Evolutionary conservation across 148 eudicot genomes (phyloP).

Genomic region (Fallopia convolvulus): DNA sequence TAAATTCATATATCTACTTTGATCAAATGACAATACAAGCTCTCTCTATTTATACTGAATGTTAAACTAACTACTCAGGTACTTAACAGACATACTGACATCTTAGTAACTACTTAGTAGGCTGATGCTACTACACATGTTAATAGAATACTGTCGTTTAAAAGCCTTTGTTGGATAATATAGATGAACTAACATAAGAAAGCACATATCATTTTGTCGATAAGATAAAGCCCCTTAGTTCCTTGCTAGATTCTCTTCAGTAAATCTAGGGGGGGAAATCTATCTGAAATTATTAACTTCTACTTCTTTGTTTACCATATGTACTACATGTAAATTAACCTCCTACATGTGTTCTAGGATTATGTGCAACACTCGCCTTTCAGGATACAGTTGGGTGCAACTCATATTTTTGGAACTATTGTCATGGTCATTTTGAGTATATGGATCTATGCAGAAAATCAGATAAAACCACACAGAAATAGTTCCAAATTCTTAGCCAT

Average conservation of each 20-base stretch:
- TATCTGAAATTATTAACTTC: not conserved
- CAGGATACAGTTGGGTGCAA: not conserved
- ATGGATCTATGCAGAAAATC: not conserved
- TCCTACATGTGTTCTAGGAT: not conserved
- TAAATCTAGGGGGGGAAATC: not conserved
- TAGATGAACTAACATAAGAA: not conserved
- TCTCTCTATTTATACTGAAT: too few species aligned
- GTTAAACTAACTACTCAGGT: too few species aligned
- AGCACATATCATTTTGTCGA: not conserved
- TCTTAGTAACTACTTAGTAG: too few species aligned
- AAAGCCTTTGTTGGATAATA: not conserved
- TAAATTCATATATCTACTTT: too few species aligned
- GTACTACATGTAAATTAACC: not conserved
- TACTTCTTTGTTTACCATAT: not conserved
- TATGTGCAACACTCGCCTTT: not conserved
- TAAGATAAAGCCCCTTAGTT: not conserved
- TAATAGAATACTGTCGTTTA: not conserved
- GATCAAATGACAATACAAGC: too few species aligned
- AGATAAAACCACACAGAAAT: not conserved
- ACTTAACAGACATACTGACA: too few species aligned
- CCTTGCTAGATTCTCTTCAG: not conserved
- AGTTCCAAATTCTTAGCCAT: not conserved
- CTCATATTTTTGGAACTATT: not conserved
- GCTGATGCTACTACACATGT: not conserved
- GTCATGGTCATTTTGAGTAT: not conserved